These are phyloP conservation scores for Venturia nashicola DNA, from an alignment of 2,329 filamentous ascomycete genomes.

Conservation along the genomic window DNA sequence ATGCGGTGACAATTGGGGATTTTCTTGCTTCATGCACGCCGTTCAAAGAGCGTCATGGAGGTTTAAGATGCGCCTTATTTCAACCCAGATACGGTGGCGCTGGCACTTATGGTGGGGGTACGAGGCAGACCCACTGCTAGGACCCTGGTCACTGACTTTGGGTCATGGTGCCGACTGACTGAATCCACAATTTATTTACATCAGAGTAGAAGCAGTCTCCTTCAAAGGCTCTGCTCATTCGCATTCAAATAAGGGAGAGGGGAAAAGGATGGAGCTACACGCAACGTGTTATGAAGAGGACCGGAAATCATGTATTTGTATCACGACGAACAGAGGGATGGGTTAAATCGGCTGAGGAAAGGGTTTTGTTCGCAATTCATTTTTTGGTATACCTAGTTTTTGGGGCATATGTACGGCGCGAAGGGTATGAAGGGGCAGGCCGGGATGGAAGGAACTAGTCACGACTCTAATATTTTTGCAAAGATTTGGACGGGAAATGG, in stretches of 20 bases:
- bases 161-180: neutral
- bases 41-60: neutral
- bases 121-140: neutral
- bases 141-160: neutral
- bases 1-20: neutral
- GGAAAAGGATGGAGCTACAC: neutral
- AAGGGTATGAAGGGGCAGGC: neutral
- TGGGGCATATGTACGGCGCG: neutral
- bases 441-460: neutral
- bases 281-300: neutral
- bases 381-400: neutral
- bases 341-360: neutral
- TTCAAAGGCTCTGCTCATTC: neutral
- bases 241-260: neutral
- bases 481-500: neutral
- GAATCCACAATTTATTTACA: neutral
- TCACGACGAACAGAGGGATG: neutral
- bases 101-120: neutral
- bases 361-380: neutral
- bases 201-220: neutral
- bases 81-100: neutral
- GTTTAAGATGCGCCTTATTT: neutral
- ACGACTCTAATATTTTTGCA: neutral
- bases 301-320: conserved; percentile 2
- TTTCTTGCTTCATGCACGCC: neutral